These are phyloP conservation scores for Paecilomyces sp. DNA, from an alignment of 2,329 filamentous ascomycete species.

Conservation along the genomic window DNA sequence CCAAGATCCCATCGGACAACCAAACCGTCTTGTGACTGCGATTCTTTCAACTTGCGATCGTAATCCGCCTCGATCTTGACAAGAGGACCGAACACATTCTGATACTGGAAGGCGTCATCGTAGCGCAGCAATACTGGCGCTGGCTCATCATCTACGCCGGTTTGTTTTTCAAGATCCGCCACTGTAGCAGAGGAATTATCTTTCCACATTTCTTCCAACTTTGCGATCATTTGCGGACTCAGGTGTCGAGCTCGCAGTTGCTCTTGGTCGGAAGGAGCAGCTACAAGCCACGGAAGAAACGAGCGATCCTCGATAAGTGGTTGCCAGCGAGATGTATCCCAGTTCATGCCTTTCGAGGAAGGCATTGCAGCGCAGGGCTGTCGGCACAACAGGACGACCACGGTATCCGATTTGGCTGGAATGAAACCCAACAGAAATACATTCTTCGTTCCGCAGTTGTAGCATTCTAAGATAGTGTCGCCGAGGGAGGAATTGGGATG, in stretches of 20 bases:
- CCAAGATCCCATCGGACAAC: slow-evolving; percentile 92
- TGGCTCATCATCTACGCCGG: slow-evolving; percentile 89
- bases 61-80: slow-evolving; percentile 99
- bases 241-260: slow-evolving; percentile 91
- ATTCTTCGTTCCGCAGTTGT: slow-evolving; percentile 99
- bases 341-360: slow-evolving; percentile 98
- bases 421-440: slow-evolving; percentile 97
- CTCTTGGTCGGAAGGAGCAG: slow-evolving; percentile 82
- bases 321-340: slow-evolving; percentile 97
- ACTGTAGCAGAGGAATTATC: slow-evolving; percentile 84
- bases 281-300: slow-evolving; percentile 89
- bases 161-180: slow-evolving; percentile 82
- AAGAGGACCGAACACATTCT: slow-evolving; percentile 95
- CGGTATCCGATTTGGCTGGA: slow-evolving; percentile 95
- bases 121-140: slow-evolving; percentile 88
- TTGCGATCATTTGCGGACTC: slow-evolving; percentile 89
- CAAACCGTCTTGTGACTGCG: slow-evolving; percentile 93
- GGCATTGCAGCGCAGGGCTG: slow-evolving; percentile 93
- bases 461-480: slow-evolving; percentile 95
- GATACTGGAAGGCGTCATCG: slow-evolving; percentile 96
- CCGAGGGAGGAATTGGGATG: slow-evolving; percentile 89
- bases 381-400: slow-evolving; percentile 91
- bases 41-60: slow-evolving; percentile 96
- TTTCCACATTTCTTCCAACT: slow-evolving; percentile 98
- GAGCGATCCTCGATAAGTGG: slow-evolving; percentile 94